A percentile compares a stretch with the other conserved stretches of the same genome.
phyloP scores from a whole-genome alignment of 2,329 filamentous ascomycete genomes.

The Colletotrichum simmondsii region DNA sequence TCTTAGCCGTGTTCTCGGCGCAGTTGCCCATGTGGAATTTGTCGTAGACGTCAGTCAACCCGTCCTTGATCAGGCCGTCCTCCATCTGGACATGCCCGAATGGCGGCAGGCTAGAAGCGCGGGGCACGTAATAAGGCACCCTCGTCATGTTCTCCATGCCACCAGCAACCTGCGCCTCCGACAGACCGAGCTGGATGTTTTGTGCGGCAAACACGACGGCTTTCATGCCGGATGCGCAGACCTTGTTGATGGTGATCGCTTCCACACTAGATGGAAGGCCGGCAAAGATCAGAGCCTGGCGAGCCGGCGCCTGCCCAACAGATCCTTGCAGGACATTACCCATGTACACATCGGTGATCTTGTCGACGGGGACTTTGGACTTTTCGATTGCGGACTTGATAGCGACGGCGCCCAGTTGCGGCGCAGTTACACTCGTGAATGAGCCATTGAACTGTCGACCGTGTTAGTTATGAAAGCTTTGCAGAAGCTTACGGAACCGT shows the following conservation, averaged over 20 bases:
- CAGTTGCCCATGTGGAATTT: constrained; percentile 98
- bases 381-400: constrained; percentile 93
- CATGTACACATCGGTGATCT: constrained; percentile 96
- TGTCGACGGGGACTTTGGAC: constrained; percentile 81
- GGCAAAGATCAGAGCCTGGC: constrained; percentile 90
- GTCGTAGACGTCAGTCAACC: constrained; percentile 95
- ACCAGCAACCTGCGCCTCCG: constrained; percentile 89
- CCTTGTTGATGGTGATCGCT: constrained; percentile 96
- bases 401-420: constrained; percentile 88
- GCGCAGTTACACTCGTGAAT: constrained; percentile 83
- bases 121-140: constrained; percentile 89
- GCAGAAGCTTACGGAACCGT: background rate
- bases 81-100: constrained; percentile 91
- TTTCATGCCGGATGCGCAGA: constrained; percentile 95
- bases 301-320: constrained; percentile 89
- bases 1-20: constrained; percentile 93
- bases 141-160: constrained; percentile 99
- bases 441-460: constrained; percentile 87
- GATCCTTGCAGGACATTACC: constrained; percentile 90
- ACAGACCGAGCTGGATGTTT: constrained; percentile 91
- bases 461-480: constrained; percentile 24
- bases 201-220: constrained; percentile 90
- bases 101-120: constrained; percentile 82
- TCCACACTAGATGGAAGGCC: constrained; percentile 85
- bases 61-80: constrained; percentile 94